These are phyloP conservation scores for Aspergillaceae sp. DNA, from an alignment of 2,329 filamentous ascomycete species.

Conservation along the genomic window DNA sequence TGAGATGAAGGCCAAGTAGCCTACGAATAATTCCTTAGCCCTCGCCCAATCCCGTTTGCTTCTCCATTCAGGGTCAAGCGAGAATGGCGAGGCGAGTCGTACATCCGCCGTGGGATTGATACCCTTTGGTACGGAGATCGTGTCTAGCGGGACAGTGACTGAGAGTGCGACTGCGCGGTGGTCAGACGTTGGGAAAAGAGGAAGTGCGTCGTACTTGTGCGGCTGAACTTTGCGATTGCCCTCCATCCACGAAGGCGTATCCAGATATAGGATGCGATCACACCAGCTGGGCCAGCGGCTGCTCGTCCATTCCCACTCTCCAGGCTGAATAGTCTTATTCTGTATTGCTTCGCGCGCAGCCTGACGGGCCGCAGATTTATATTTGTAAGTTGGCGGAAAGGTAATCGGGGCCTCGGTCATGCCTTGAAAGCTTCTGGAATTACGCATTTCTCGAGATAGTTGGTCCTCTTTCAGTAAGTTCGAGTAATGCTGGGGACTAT, in stretches of 20 bases:
- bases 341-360: slow-evolving; percentile 17
- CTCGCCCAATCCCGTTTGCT: slow-evolving; percentile 46
- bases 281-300: slow-evolving; percentile 92
- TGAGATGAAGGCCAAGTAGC: slow-evolving; percentile 47
- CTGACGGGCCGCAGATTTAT: slow-evolving; percentile 44
- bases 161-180: slow-evolving; percentile 76
- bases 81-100: slow-evolving; percentile 45
- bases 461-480: slow-evolving; percentile 69
- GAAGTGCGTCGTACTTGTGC: slow-evolving; percentile 62
- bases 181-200: slow-evolving; percentile 73
- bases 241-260: slow-evolving; percentile 48
- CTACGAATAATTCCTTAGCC: slow-evolving; percentile 51
- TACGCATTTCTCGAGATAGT: slow-evolving; percentile 60
- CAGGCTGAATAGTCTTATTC: slow-evolving; percentile 22
- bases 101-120: slow-evolving; percentile 26
- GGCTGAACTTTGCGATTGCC: slow-evolving; percentile 40
- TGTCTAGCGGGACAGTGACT: slow-evolving; percentile 53
- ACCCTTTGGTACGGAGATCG: slow-evolving; percentile 27
- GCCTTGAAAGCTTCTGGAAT: slow-evolving; percentile 66
- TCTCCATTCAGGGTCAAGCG: slow-evolving; percentile 51
- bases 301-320: slow-evolving; percentile 63
- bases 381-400: slow-evolving; percentile 95
- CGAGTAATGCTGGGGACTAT: slow-evolving; percentile 54
- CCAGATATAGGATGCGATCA: slow-evolving; percentile 75
- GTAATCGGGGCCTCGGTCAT: slow-evolving; percentile 63